Evolutionary conservation across 352 stramenopile species (phyloP).

Genomic region (Globisporangium okanoganense): DNA sequence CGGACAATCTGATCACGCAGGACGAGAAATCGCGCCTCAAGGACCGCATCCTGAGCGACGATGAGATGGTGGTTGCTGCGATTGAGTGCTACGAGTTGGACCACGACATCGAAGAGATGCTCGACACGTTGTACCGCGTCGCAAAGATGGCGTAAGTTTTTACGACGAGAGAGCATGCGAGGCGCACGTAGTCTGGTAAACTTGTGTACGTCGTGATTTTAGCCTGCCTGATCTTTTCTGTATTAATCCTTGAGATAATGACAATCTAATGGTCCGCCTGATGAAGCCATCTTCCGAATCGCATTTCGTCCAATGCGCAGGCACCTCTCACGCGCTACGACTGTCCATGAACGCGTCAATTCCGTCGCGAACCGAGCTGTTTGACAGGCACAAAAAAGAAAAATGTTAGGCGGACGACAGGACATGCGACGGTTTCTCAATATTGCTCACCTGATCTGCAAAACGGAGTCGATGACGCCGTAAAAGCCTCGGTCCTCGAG

Average conservation of each 20-base stretch:
- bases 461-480: slow-evolving; percentile 65
- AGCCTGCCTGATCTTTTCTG: neutral
- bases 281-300: neutral
- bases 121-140: slow-evolving; percentile 79
- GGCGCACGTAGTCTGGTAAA: neutral
- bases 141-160: slow-evolving; percentile 40
- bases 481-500: slow-evolving; percentile 70
- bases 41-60: slow-evolving; percentile 78
- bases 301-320: neutral
- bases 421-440: neutral
- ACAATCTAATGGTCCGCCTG: neutral
- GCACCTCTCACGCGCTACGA: neutral
- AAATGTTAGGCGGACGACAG: neutral
- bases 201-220: neutral
- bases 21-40: slow-evolving; percentile 79
- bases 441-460: slow-evolving; percentile 57
- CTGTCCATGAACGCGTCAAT: slow-evolving; percentile 70
- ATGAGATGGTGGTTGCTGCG: slow-evolving; percentile 70
- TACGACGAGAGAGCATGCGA: neutral
- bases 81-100: slow-evolving; percentile 83
- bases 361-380: slow-evolving; percentile 48
- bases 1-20: slow-evolving; percentile 75
- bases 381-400: neutral
- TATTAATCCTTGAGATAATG: neutral
- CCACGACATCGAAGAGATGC: slow-evolving; percentile 82